These are phyloP conservation scores for Trypanosoma scelopori DNA, from an alignment of 208 protist species.

Conservation along the genomic window DNA sequence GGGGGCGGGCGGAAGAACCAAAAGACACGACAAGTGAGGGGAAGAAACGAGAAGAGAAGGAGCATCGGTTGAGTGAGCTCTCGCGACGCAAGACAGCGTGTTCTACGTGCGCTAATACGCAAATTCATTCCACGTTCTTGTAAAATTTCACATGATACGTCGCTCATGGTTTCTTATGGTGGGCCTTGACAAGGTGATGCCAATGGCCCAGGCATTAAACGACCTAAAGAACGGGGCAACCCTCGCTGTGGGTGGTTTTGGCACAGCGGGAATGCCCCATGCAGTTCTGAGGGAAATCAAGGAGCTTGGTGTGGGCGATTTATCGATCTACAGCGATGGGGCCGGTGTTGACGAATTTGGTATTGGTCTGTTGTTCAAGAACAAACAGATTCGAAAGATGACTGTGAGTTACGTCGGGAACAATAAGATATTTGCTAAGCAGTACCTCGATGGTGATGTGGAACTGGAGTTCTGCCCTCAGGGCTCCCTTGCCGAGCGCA, in stretches of 20 bases:
- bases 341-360: slow-evolving; percentile 95
- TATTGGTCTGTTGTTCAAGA: slow-evolving; percentile 93
- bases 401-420: slow-evolving; percentile 92
- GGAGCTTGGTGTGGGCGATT: slow-evolving; percentile 82
- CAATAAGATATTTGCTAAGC: slow-evolving; percentile 87
- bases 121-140: not conserved
- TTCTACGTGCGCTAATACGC: too few relatives aligned
- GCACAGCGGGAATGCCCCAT: slow-evolving; percentile 94
- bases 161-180: slow-evolving; percentile 42
- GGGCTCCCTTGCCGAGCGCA: slow-evolving; percentile 88
- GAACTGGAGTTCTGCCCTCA: slow-evolving; percentile 93
- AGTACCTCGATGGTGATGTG: slow-evolving; percentile 91
- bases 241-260: slow-evolving; percentile 96
- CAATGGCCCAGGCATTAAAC: slow-evolving; percentile 65
- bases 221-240: slow-evolving; percentile 68
- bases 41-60: too few relatives aligned
- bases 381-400: slow-evolving; percentile 58
- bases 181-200: slow-evolving; percentile 74
- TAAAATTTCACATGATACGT: slow-evolving; percentile 48
- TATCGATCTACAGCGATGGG: slow-evolving; percentile 96
- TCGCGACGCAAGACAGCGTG: too few relatives aligned
- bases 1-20: too few relatives aligned
- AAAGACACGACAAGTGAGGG: too few relatives aligned
- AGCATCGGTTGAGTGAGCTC: too few relatives aligned
- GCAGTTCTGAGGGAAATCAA: slow-evolving; percentile 90